These are phyloP conservation scores for Aspergillaceae sp. DNA, from an alignment of 2,329 filamentous ascomycete genomes.

Conservation along the genomic window DNA sequence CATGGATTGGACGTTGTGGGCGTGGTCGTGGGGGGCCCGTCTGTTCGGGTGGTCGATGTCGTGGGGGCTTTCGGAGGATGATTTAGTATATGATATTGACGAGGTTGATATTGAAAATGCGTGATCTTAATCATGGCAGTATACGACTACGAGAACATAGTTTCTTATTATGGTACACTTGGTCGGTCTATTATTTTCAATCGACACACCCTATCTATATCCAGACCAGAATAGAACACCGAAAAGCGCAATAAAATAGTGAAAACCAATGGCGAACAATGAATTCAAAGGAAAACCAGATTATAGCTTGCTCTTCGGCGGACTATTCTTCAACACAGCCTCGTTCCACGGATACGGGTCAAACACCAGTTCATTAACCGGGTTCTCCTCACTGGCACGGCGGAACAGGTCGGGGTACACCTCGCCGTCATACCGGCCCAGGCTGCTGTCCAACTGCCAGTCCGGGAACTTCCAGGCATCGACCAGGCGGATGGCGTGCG, in stretches of 20 bases:
- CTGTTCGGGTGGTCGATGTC: conserved; percentile 13
- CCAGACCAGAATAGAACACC: neutral
- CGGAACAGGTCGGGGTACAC: conserved; percentile 73
- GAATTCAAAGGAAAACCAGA: conserved; percentile 1
- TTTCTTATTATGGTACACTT: too few species aligned
- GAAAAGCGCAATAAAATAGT: conserved; percentile 2
- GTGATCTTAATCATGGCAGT: neutral
- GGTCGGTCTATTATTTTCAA: neutral
- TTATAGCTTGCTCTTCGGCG: conserved; percentile 31
- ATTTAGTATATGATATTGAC: conserved; percentile 26
- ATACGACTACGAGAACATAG: too few species aligned
- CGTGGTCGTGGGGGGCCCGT: conserved; percentile 9
- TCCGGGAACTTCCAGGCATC: conserved; percentile 71
- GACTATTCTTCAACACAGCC: conserved; percentile 51
- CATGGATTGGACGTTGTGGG: conserved; percentile 1
- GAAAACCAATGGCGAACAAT: conserved; percentile 5
- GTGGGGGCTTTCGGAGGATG: conserved; percentile 12
- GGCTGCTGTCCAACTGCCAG: conserved; percentile 64
- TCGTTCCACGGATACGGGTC: conserved; percentile 61
- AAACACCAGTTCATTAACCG: conserved; percentile 61
- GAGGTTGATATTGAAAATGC: conserved; percentile 1
- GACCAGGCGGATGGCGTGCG: conserved; percentile 62
- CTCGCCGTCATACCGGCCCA: conserved; percentile 63
- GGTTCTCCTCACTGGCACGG: conserved; percentile 62
- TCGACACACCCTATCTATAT: neutral